Evolutionary conservation across 2,329 filamentous ascomycete genomes (phyloP).

Genomic region (Hyphodiscus sp.): DNA sequence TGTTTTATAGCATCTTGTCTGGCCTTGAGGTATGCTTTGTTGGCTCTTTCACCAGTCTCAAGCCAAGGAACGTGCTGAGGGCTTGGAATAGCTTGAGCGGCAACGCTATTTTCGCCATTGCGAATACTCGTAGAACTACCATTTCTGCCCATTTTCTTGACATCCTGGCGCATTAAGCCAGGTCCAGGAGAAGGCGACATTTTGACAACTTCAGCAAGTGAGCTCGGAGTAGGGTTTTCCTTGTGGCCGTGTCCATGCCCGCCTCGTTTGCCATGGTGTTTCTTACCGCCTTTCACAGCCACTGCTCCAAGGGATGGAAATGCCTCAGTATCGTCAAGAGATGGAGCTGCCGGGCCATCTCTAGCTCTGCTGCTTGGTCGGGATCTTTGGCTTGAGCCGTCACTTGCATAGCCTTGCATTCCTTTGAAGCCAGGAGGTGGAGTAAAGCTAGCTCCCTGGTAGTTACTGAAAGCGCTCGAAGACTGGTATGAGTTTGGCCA

Average conservation of each 20-base stretch:
- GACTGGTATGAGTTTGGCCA: slow-evolving; percentile 40
- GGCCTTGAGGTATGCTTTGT: slow-evolving; percentile 91
- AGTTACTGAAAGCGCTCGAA: slow-evolving; percentile 42
- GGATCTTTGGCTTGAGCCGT: slow-evolving; percentile 67
- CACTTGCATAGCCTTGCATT: slow-evolving; percentile 48
- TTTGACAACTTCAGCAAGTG: slow-evolving; percentile 88
- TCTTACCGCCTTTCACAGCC: slow-evolving; percentile 71
- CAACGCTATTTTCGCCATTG: slow-evolving; percentile 69
- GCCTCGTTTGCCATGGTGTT: slow-evolving; percentile 87
- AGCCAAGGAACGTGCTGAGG: slow-evolving; percentile 95
- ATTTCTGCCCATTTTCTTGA: slow-evolving; percentile 55
- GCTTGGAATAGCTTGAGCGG: slow-evolving; percentile 75
- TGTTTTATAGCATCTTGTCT: slow-evolving; percentile 96
- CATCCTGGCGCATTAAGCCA: slow-evolving; percentile 49
- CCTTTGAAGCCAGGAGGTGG: slow-evolving; percentile 66
- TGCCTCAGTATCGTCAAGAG: slow-evolving; percentile 89
- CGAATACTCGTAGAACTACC: slow-evolving; percentile 59
- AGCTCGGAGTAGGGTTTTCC: slow-evolving; percentile 63
- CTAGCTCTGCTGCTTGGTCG: slow-evolving; percentile 70
- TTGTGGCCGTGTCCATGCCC: slow-evolving; percentile 68
- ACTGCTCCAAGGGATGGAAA: slow-evolving; percentile 84
- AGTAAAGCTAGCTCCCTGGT: slow-evolving; percentile 46
- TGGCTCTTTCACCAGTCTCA: slow-evolving; percentile 84
- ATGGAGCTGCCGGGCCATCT: slow-evolving; percentile 61
- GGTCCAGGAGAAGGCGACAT: slow-evolving; percentile 85